phyloP scores from a whole-genome alignment of 805 yeast genomes.

The Saturnispora hagleri region DNA sequence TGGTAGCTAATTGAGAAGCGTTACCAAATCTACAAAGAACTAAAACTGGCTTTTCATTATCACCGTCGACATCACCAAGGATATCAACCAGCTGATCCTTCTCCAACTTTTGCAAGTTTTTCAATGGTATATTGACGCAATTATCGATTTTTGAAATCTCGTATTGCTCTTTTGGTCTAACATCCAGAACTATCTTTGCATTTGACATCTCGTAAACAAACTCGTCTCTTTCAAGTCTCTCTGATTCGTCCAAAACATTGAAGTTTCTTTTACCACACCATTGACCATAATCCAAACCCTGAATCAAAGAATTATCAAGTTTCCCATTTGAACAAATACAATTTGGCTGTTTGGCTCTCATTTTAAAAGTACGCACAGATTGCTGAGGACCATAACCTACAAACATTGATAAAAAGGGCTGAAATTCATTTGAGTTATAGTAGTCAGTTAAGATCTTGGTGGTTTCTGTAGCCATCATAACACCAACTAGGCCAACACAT shows the following conservation, averaged over 20 bases:
- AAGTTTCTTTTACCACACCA: slow-evolving; percentile 65
- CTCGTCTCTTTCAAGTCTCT: slow-evolving; percentile 40
- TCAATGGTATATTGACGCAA: slow-evolving; percentile 58
- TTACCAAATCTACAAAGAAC: slow-evolving; percentile 85
- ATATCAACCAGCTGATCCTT: slow-evolving; percentile 9
- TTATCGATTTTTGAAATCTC: slow-evolving; percentile 51
- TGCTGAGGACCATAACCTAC: slow-evolving; percentile 55
- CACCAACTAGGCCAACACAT: slow-evolving; percentile 88
- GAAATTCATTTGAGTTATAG: slow-evolving; percentile 44
- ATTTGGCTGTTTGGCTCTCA: slow-evolving; percentile 53
- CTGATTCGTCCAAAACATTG: slow-evolving; percentile 34
- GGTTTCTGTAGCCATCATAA: slow-evolving; percentile 81
- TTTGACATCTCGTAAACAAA: slow-evolving; percentile 11
- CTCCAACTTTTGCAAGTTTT: slow-evolving; percentile 32
- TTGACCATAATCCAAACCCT: slow-evolving; percentile 47
- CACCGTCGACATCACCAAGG: slow-evolving; percentile 6
- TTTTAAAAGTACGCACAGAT: slow-evolving; percentile 61
- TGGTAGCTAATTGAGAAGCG: slow-evolving; percentile 77
- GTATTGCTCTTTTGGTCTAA: slow-evolving; percentile 72
- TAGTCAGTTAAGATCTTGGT: slow-evolving; percentile 58
- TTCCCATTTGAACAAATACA: slow-evolving; percentile 53
- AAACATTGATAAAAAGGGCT: slow-evolving; percentile 62
- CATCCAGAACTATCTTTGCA: slow-evolving; percentile 47
- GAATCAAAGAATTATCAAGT: slow-evolving; percentile 40
- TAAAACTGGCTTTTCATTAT: slow-evolving; percentile 26